A percentile compares a stretch with the other conserved stretches of the same genome.
phyloP scores from a whole-genome alignment of 192 early-diverging fungal genomes.

The Linnemannia elongata region DNA sequence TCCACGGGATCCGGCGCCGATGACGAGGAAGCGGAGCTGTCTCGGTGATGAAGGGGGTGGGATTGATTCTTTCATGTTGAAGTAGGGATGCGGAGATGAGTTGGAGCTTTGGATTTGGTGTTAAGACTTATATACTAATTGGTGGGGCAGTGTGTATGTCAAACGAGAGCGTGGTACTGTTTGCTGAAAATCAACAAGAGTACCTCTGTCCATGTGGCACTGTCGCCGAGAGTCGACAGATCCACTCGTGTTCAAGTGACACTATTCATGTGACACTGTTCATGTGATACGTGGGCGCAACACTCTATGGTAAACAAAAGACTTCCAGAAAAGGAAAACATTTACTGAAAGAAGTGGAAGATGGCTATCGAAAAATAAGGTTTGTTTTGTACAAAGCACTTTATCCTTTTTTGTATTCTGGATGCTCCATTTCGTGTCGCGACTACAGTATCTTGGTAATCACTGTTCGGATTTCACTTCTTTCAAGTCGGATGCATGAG shows the following conservation, averaged over 20 bases:
- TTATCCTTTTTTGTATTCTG: too few species aligned
- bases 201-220: neutral
- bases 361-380: too few species aligned
- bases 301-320: neutral
- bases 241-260: neutral
- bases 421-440: too few species aligned
- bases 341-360: too few species aligned
- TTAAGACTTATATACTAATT: slow-evolving; percentile 2
- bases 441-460: too few species aligned
- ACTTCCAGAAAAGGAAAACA: neutral
- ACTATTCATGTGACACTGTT: neutral
- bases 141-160: neutral
- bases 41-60: slow-evolving; percentile 2
- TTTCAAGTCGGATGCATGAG: too few species aligned
- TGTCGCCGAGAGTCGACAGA: neutral
- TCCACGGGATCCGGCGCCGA: slow-evolving; percentile 3
- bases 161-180: neutral
- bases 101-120: neutral
- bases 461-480: too few species aligned
- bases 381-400: too few species aligned
- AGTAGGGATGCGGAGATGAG: neutral
- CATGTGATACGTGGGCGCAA: neutral
- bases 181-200: neutral
- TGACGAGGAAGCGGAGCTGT: slow-evolving; percentile 9
- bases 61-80: slow-evolving; percentile 2